Evolutionary conservation across 768 basidiomycete species (phyloP), one percentile per base, ranked within the genome.

Genomic region (Tricholoma furcatifolium): DNA sequence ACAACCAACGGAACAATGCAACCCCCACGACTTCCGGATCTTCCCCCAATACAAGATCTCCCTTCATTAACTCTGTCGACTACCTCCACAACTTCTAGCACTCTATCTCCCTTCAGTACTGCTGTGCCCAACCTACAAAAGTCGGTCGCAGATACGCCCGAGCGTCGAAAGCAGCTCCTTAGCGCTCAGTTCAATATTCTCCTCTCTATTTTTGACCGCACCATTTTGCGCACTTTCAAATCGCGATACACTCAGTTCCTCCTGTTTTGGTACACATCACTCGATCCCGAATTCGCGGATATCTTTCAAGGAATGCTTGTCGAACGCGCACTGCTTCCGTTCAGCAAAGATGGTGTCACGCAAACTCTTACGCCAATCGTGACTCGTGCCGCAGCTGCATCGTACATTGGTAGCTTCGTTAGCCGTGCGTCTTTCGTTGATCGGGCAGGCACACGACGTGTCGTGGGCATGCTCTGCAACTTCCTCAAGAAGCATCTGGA

Each of bases 221-320:
- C 87, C 34, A 93, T 99, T 65, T 81, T 99, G 44, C 89, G 87
- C 35, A 98, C 97, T 2, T 97, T 97, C 75, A 94, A 95, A 63
- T 97, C 94, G 0, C 90, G 95, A 35, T 97, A 98, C 68, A 94
- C 93, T 12, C 97, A 98, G 62, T 99, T 99, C 72, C 81, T 99
- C 55, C 63, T 98, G 42, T 99, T 99, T 76, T 97, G 93, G 85
- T 93, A 87, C 64, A 81, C 94, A 18, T 98, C 96, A 0, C 85
- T 96, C 47, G 87, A 93, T 60, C 76, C 88, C 2, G 85, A 91
- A 55, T 97, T 93, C 61, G 81, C 88, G 41, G 96, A 99, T 67
- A 79, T 93, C 50, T 98, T 99, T 67, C 91, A 91, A 55, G 96
- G 96, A 34, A 83, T 93, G 64, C 87, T 99, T n/a, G 87, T 98